These are phyloP conservation scores for Seminavis robusta DNA, from an alignment of 108 stramenopile genomes.

Conservation along the genomic window DNA sequence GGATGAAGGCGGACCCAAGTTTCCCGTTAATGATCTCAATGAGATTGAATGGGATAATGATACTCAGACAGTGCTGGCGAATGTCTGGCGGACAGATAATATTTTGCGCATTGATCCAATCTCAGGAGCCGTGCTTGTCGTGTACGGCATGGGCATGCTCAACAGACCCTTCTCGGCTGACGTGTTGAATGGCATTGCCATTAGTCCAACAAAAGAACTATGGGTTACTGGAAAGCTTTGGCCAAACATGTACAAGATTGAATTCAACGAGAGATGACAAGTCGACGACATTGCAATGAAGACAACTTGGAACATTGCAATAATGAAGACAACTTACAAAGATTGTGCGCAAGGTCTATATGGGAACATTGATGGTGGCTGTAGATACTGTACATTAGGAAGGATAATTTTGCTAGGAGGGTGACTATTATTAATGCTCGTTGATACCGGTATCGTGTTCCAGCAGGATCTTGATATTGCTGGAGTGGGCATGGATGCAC, in stretches of 20 bases:
- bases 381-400: too few species aligned
- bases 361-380: too few species aligned
- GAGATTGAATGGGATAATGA: constrained; percentile 67
- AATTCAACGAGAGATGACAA: constrained; percentile 33
- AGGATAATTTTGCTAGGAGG: too few species aligned
- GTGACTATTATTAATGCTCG: too few species aligned
- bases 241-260: constrained; percentile 64
- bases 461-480: too few species aligned
- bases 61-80: constrained; percentile 53
- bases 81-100: constrained; percentile 71
- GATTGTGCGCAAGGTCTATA: too few species aligned
- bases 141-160: constrained; percentile 54
- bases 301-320: too few species aligned
- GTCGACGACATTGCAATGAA: too few species aligned
- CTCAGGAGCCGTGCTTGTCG: constrained; percentile 43
- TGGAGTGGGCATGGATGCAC: too few species aligned
- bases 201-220: constrained; percentile 31
- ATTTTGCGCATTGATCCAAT: constrained; percentile 59
- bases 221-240: constrained; percentile 79
- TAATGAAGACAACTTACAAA: too few species aligned
- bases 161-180: constrained; percentile 22
- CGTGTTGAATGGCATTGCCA: constrained; percentile 77
- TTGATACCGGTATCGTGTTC: too few species aligned
- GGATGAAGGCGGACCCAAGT: not conserved
- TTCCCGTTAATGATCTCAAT: constrained; percentile 45